Conservation (phyloP, 805 yeast species). For the Sugiyamaella americana region DNA sequence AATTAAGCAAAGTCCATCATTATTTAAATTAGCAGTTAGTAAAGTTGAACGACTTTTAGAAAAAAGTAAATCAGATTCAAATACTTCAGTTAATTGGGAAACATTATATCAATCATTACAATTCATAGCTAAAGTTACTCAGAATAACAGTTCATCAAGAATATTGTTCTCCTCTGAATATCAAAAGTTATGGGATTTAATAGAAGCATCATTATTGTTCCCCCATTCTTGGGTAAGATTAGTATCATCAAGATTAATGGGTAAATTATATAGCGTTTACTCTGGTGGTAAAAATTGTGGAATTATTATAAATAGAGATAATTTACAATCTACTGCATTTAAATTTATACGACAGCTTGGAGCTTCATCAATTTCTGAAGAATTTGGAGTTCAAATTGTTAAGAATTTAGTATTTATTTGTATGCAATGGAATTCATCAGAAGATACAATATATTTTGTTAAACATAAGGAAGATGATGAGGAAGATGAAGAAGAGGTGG, state of each 20-base stretch:
- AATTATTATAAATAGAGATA: conserved; percentile 36
- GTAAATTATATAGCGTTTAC: conserved; percentile 39
- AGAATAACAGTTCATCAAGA: conserved; percentile 8
- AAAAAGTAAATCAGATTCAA: conserved; percentile 36
- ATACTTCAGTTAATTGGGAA: conserved; percentile 62
- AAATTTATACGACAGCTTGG: conserved; percentile 70
- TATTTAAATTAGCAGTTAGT: conserved; percentile 40
- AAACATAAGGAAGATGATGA: conserved; percentile 20
- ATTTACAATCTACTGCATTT: conserved; percentile 56
- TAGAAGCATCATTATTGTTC: conserved; percentile 55
- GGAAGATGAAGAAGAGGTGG: conserved; percentile 25
- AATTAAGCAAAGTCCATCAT: conserved; percentile 33
- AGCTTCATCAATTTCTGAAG: conserved; percentile 67
- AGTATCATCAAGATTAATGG: conserved; percentile 53
- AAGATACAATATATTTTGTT: conserved; percentile 25
- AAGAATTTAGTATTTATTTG: conserved; percentile 60
- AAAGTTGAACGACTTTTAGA: conserved; percentile 34
- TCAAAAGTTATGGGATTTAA: conserved; percentile 43
- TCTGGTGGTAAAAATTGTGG: conserved; percentile 29
- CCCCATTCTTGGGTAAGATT: conserved; percentile 93
- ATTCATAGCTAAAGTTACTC: conserved; percentile 37
- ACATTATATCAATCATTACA: conserved; percentile 60
- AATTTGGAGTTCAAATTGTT: conserved; percentile 55
- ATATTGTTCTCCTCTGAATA: conserved; percentile 32
- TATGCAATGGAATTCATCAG: conserved; percentile 51